Conservation (phyloP, 2,329 filamentous ascomycete species). For the Aspergillus felis region DNA sequence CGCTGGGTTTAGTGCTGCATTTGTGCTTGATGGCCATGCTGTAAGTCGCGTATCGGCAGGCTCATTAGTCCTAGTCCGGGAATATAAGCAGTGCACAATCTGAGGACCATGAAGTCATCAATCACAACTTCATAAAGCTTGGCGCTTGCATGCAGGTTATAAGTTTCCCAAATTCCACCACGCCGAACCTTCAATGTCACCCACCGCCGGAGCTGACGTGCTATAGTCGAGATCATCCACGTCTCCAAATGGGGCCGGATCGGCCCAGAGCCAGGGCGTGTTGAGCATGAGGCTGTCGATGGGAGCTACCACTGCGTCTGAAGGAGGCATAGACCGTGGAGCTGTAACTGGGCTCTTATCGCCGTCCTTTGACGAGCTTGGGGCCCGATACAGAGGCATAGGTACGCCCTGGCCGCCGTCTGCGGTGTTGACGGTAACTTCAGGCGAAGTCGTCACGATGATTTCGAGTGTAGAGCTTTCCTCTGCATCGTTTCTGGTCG, state of each 20-base stretch:
- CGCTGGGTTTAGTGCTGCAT: not conserved
- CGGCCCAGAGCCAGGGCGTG: conserved; percentile 34
- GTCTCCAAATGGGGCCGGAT: conserved; percentile 29
- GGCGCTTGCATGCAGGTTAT: conserved; percentile 9
- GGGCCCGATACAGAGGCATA: conserved; percentile 24
- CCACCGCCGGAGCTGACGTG: conserved; percentile 23
- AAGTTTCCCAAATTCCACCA: conserved; percentile 37
- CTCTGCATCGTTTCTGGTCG: conserved; percentile 28
- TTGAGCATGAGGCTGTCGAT: conserved; percentile 34
- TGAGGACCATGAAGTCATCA: not conserved
- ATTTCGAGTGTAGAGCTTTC: conserved; percentile 45
- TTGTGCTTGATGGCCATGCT: not conserved
- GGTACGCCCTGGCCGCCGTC: conserved; percentile 51
- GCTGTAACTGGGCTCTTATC: not conserved
- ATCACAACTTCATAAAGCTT: not conserved
- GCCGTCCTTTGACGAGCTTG: not conserved
- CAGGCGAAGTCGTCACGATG: conserved; percentile 50
- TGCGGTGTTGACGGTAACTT: conserved; percentile 50
- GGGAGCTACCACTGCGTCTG: conserved; percentile 28
- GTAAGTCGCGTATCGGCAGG: not conserved
- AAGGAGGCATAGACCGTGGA: not conserved
- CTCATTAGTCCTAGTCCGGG: not conserved
- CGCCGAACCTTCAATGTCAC: conserved; percentile 29
- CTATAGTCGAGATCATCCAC: conserved; percentile 29
- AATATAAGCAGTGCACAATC: not conserved